Percentiles rank a stretch among this genome's conserved stretches.
phyloP scores from a whole-genome alignment of 2,329 filamentous ascomycete species.

The Colletotrichum phormii region DNA sequence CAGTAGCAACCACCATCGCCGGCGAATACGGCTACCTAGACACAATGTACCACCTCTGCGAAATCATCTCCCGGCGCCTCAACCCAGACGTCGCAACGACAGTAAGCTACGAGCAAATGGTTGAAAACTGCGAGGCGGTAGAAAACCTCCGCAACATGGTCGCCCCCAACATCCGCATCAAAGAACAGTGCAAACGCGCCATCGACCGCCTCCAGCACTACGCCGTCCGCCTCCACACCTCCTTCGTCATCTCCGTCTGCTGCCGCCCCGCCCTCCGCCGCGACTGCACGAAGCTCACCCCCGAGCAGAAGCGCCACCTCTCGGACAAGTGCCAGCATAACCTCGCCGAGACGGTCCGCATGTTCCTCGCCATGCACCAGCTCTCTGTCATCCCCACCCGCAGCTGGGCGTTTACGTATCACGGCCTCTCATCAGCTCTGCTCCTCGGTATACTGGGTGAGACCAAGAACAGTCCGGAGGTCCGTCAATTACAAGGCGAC shows the following conservation, averaged over 20 bases:
- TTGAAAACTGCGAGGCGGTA: conserved; percentile 67
- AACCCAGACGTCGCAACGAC: conserved; percentile 64
- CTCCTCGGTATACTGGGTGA: conserved; percentile 73
- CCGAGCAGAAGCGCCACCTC: conserved; percentile 64
- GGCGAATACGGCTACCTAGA: conserved; percentile 70
- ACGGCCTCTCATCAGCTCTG: conserved; percentile 73
- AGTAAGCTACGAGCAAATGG: conserved; percentile 65
- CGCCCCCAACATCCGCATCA: conserved; percentile 65
- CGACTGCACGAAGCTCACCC: conserved; percentile 61
- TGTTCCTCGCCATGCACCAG: conserved; percentile 78
- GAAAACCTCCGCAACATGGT: conserved; percentile 63
- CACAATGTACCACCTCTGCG: conserved; percentile 73
- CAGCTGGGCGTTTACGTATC: conserved; percentile 77
- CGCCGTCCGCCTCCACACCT: conserved; percentile 73
- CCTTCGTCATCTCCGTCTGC: conserved; percentile 74
- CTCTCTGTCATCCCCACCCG: conserved; percentile 74
- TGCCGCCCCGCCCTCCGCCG: conserved; percentile 72
- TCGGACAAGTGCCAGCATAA: conserved; percentile 71
- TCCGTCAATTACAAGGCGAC: conserved; percentile 72
- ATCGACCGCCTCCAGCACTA: conserved; percentile 73
- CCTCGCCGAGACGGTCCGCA: conserved; percentile 73
- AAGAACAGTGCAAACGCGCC: conserved; percentile 73
- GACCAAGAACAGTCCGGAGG: conserved; percentile 72
- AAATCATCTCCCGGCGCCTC: conserved; percentile 68
- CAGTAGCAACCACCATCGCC: conserved; percentile 52